Base-by-base conservation (phyloP, 306 rosid species). In the Glycine tomentella region DNA sequence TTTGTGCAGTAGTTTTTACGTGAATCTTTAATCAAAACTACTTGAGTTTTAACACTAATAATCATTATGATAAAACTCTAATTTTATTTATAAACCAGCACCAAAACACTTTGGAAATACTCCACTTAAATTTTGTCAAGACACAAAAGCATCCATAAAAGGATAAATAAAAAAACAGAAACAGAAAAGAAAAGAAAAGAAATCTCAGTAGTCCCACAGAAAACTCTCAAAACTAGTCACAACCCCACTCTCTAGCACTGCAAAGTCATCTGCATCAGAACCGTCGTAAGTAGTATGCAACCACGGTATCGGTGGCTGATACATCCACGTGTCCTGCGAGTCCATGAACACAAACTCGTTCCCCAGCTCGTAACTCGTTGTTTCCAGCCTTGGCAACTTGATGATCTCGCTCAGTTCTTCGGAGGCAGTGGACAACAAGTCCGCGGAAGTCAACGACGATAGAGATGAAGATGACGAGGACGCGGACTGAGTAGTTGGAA, bases 331-430 rank as follows among this genome's bases (percentile, higher is more conserved):
- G 12, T 92, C 90, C 4, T 74, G 87, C 6, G 88, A 81, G 40
- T 94, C 97, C 12, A 87, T 59, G 3, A 75, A 90, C 50, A 95
- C 89, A 40, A 93, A 89, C 81, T 93, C 94, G 9, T 80, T 87
- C 1, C 69, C 70, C 58, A 70, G 65, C 72, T 86, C 88, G 38
- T 80, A 81, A 69, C 82, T 77, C 2, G 88, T 78, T 12, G 89
- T 78, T n/a, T 87, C 97, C 58, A 95, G 82, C 14, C 78, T 87
- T 1, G 97, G 99, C 52, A 95, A 57, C 84, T 91, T 85, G 0
- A 93, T 92, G 58, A 93, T 93, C 89, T 95, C 94, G 6, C 87
- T 59, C 49, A 95, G 75, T 38, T 95, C 97, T 0, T 89, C 97
- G 1, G 90, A 81, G 7, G 74, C 86, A 3, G 81, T 40, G 0